These are phyloP conservation scores for Solanum piurae DNA, from an alignment of 257 asterid genomes.

Conservation along the genomic window DNA sequence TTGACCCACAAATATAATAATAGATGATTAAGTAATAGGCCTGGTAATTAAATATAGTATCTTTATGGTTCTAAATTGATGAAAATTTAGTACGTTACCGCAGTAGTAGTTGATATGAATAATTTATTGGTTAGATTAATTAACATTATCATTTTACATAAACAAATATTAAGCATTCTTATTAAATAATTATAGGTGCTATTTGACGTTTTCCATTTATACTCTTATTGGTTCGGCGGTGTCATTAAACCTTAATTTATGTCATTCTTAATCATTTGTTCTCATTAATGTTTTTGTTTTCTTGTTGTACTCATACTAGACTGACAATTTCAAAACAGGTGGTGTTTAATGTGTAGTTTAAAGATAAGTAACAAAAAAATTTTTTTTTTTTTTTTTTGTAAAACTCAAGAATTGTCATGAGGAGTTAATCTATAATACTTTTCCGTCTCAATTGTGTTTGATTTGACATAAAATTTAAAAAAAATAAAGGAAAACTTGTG, in stretches of 20 bases:
- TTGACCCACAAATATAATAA: background rate
- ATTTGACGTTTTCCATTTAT: background rate
- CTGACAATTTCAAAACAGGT: background rate
- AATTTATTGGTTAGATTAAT: background rate
- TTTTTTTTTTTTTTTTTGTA: background rate
- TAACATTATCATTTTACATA: conserved; percentile 7
- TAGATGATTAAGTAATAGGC: background rate
- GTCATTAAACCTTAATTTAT: background rate
- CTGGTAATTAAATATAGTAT: conserved; percentile 3
- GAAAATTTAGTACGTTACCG: conserved; percentile 19
- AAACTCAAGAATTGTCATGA: too few relatives aligned
- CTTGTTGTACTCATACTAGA: background rate
- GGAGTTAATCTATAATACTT: background rate
- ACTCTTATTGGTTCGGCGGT: background rate
- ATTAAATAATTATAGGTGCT: background rate
- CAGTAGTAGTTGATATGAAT: conserved; percentile 15
- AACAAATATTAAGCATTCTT: background rate
- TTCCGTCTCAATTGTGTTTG: background rate
- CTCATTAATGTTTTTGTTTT: background rate
- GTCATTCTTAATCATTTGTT: background rate
- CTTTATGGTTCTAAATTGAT: conserved; percentile 25
- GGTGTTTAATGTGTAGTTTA: background rate
- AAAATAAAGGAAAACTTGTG: background rate
- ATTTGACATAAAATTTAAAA: background rate
- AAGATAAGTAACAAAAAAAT: background rate